Evolutionary conservation across 805 yeast species (phyloP), one percentile per base, ranked within the genome.

Genomic region (Clavispora fructus): DNA sequence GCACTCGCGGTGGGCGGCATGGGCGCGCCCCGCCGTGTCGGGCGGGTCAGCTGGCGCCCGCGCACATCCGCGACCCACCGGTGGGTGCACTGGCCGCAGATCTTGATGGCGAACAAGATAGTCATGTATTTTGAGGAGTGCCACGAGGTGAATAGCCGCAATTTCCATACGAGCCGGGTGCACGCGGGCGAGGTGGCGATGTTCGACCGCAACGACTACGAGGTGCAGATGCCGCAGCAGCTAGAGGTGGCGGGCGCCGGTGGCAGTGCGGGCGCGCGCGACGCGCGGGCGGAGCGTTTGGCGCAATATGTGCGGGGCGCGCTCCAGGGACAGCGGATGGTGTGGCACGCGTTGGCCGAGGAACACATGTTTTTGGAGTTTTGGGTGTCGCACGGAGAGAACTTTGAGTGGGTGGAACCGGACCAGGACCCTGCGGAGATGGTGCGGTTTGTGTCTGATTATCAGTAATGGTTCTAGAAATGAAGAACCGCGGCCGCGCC

Each of bases 401-500:
- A 89, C 12, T 87, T 86, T 59, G 87, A 83, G 49, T 87, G 96
- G 96, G 83, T 79, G 11, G 96, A 87, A 59, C 95, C 95, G 0
- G 96, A 87, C 60, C 85, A 85, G 58, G 96, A 88, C 59, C 96
- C 96, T 0, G 95, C 94, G 0, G 75, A 71, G 45, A 56, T 68
- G 16, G 44, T 39, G 14, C 33, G 33, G 14, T 30, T 31, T 13
- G 25, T 32, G 32, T 31, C 28, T 9, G 28, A 9, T 9, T 26
- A 26, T 6, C 28, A 26, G 8, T n/a, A n/a, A 26, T 7, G 28
- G 28, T 9, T 7, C 28, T 9, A 26, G 28, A 7, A 26, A 9
- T 9, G 28, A 26, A 26, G 9, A 26, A 26, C 9, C 28, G 28
- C 9, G 28, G 28, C 28, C 9, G 28, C 28, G 28, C n/a, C n/a